Base-by-base conservation (phyloP, 768 basidiomycete species). In the Calocybe gangraenosa region DNA sequence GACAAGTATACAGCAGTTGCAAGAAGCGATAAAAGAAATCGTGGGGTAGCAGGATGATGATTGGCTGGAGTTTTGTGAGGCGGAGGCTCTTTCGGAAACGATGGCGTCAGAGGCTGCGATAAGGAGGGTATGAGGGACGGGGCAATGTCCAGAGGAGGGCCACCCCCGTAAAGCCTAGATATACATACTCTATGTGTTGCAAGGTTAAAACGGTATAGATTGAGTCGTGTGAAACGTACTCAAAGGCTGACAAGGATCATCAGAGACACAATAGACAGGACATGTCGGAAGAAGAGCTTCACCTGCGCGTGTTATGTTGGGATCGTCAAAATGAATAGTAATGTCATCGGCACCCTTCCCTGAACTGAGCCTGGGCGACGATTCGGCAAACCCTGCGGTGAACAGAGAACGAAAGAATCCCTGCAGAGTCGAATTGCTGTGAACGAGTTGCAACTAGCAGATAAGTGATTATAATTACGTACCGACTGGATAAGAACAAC, bases 381-480 rank as follows among this genome's bases (percentile, higher is more conserved):
- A 82, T 56, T 91, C 90, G 22, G 72, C 65, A 56, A 88, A 91
- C 3, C 85, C 88, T 1, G 81, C 76, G 0, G 86, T 89, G 65
- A 95, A 96, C 17, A 96, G 76, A 23, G 88, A 83, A 38, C 80
- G 75, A 66, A 95, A 94, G 74, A 92, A 96, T 9, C 87, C 92
- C 84, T 88, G 56, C 2, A 18, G n/a, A n/a, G n/a, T n/a, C n/a
- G n/a, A n/a, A n/a, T n/a, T n/a, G n/a, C n/a, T n/a, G n/a, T n/a
- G n/a, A 10, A 14, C 1, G 53, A 30, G 40, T 49, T 31, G 34
- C 18, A 21, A 37, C 35, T 14, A 23, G 23, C n/a, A n/a, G n/a
- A n/a, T n/a, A n/a, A n/a, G n/a, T n/a, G n/a, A n/a, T n/a, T n/a
- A n/a, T n/a, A n/a, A 28, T 13, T 6, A 75, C 81, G 44, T 44